phyloP scores from a whole-genome alignment of 768 basidiomycete species.

The Leccinum obscurum region DNA sequence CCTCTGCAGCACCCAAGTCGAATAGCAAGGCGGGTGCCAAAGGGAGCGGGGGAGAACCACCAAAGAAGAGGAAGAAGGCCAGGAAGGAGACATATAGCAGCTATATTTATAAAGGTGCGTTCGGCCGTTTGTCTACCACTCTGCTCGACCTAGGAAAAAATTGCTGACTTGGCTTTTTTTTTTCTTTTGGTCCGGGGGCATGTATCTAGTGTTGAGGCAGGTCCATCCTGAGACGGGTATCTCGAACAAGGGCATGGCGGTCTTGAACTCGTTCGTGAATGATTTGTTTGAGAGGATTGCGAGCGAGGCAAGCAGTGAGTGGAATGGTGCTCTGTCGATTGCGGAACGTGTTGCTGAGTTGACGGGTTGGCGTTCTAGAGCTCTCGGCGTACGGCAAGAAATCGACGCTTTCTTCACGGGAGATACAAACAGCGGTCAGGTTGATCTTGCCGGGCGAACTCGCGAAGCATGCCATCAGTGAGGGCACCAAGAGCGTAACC shows the following conservation, averaged over 20 bases:
- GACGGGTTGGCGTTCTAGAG: constrained; percentile 32
- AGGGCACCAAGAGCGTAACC: constrained; percentile 68
- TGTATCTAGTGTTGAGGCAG: constrained; percentile 54
- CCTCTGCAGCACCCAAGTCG: constrained; percentile 37
- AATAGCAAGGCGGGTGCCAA: constrained; percentile 30
- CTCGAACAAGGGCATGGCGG: constrained; percentile 64
- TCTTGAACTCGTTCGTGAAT: constrained; percentile 63
- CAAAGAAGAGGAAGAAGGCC: constrained; percentile 56
- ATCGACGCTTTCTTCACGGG: constrained; percentile 71
- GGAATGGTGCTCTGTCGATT: not conserved
- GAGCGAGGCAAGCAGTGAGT: constrained; percentile 50
- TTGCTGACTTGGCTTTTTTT: not conserved
- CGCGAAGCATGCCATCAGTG: constrained; percentile 74
- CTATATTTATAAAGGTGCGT: constrained; percentile 63
- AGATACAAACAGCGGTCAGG: constrained; percentile 70
- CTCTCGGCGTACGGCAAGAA: constrained; percentile 71
- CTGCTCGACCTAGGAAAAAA: not conserved
- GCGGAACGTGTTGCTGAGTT: not conserved
- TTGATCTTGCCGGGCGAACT: constrained; percentile 72
- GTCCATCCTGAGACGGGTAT: constrained; percentile 76
- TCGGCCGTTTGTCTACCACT: not conserved
- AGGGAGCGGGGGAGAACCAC: constrained; percentile 34
- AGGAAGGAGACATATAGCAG: constrained; percentile 61
- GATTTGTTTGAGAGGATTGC: constrained; percentile 64
- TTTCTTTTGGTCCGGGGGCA: not conserved